These are phyloP conservation scores for Lotmaria passim DNA, from an alignment of 208 protist species.

Conservation along the genomic window DNA sequence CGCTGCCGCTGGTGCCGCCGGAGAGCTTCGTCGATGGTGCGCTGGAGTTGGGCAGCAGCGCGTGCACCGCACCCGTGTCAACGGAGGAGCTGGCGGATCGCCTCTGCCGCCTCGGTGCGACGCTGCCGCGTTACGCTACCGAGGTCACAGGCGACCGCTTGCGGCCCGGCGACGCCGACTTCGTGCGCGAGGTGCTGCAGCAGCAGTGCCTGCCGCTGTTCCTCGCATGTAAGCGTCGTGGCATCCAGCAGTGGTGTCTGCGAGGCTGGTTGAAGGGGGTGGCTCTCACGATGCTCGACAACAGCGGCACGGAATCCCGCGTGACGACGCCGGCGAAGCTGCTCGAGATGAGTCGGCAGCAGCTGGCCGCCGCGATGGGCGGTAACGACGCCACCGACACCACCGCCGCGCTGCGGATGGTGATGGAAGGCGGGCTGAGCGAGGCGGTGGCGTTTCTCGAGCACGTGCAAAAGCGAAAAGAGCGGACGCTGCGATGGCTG, in stretches of 20 bases:
- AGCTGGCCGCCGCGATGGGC: slow-evolving; percentile 13
- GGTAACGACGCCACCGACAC: slow-evolving; percentile 22
- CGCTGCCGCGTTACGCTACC: slow-evolving; percentile 42
- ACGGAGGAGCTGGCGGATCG: slow-evolving; percentile 70
- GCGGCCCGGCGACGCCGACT: slow-evolving; percentile 29
- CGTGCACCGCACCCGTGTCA: neutral
- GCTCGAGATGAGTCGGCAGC: slow-evolving; percentile 17
- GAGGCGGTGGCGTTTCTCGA: slow-evolving; percentile 32
- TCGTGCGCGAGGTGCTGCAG: slow-evolving; percentile 37
- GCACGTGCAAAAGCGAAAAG: slow-evolving; percentile 27
- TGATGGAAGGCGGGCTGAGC: slow-evolving; percentile 29
- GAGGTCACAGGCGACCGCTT: slow-evolving; percentile 29
- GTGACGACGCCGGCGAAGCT: slow-evolving; percentile 32
- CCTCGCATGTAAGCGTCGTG: slow-evolving; percentile 36
- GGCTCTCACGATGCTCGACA: slow-evolving; percentile 31
- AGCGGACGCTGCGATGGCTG: slow-evolving; percentile 29
- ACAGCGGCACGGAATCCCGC: slow-evolving; percentile 34
- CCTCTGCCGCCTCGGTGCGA: slow-evolving; percentile 58
- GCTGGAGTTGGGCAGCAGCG: slow-evolving; percentile 19
- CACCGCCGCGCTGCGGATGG: slow-evolving; percentile 23
- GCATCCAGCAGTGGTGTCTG: slow-evolving; percentile 55
- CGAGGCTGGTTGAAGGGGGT: slow-evolving; percentile 34
- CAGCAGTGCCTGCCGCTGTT: slow-evolving; percentile 39
- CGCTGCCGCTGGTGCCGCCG: neutral
- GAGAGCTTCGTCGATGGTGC: slow-evolving; percentile 36